Evolutionary conservation across 2,329 filamentous ascomycete species (phyloP).

Genomic region (Cytospora leucostoma): DNA sequence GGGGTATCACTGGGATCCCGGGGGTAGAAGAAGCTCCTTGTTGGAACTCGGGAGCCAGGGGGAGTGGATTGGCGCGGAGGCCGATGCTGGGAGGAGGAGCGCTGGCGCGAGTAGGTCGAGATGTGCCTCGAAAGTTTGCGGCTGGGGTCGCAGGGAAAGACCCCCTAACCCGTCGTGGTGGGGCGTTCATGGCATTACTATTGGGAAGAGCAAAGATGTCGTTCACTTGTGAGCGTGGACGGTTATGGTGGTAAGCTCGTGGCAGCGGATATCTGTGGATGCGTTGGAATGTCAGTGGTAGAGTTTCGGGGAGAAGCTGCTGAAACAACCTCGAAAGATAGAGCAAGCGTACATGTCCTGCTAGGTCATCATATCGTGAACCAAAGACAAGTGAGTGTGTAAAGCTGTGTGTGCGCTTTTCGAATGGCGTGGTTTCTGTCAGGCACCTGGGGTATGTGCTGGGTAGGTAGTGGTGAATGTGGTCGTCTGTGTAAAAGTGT

Average conservation of each 20-base stretch:
- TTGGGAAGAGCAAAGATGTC: background rate
- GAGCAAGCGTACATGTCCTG: constrained; percentile 18
- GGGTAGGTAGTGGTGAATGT: background rate
- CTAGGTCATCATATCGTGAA: constrained; percentile 28
- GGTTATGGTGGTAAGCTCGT: constrained; percentile 22
- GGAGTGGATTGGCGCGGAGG: constrained; percentile 11
- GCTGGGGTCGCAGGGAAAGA: constrained; percentile 28
- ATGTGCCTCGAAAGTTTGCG: constrained; percentile 27
- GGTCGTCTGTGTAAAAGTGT: constrained; percentile 9
- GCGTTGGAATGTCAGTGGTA: constrained; percentile 10
- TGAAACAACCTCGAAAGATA: background rate
- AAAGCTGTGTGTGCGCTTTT: background rate
- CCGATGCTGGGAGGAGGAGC: constrained; percentile 8
- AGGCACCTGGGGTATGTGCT: background rate
- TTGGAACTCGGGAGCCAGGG: constrained; percentile 49
- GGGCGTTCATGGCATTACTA: constrained; percentile 29
- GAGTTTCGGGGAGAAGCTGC: background rate
- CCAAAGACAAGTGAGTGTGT: constrained; percentile 3
- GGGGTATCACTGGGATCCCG: constrained; percentile 71
- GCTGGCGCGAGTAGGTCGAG: constrained; percentile 22
- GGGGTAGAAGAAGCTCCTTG: constrained; percentile 34
- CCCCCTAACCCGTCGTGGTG: constrained; percentile 26
- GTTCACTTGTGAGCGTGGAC: constrained; percentile 3
- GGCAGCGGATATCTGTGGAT: constrained; percentile 26
- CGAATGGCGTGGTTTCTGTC: background rate